Evolutionary conservation across 441 rosid species (phyloP).

Genomic region (Jatropha multifida): DNA sequence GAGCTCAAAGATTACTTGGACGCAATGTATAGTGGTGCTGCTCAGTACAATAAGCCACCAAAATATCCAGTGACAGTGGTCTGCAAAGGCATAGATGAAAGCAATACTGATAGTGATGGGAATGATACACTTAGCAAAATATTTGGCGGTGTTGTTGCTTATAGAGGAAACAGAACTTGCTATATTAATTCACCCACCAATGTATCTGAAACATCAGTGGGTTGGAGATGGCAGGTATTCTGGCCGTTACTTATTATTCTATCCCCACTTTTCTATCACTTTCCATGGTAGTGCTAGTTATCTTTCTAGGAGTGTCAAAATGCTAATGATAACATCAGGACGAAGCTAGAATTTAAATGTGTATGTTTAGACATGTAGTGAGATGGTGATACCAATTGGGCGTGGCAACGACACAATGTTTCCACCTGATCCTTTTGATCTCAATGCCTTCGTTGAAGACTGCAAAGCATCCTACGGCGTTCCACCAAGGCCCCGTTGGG

Average conservation of each 20-base stretch:
- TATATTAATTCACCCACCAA: constrained; percentile 26
- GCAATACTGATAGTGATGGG: constrained; percentile 15
- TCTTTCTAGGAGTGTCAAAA: background rate
- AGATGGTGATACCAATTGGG: constrained; percentile 67
- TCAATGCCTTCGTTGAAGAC: constrained; percentile 22
- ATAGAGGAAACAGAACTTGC: constrained; percentile 36
- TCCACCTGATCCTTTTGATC: constrained; percentile 49
- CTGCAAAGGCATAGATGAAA: constrained; percentile 54
- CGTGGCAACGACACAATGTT: constrained; percentile 59
- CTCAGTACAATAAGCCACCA: constrained; percentile 62
- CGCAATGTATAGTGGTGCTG: constrained; percentile 33
- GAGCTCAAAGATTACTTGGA: constrained; percentile 45
- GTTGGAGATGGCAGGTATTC: constrained; percentile 55
- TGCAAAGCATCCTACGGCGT: constrained; percentile 54
- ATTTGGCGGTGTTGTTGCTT: constrained; percentile 55
- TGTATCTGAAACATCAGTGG: constrained; percentile 24
- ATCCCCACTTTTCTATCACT: background rate
- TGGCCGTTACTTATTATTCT: too few species aligned
- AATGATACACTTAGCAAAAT: constrained; percentile 41
- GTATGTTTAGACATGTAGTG: constrained; percentile 55
- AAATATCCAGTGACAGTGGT: constrained; percentile 35
- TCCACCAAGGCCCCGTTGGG: constrained; percentile 71
- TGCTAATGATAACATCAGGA: background rate
- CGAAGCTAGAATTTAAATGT: background rate
- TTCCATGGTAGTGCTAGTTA: background rate